Base-by-base conservation (phyloP, 1,139 yeast species). In the Protomyces arabidopsidicola region DNA sequence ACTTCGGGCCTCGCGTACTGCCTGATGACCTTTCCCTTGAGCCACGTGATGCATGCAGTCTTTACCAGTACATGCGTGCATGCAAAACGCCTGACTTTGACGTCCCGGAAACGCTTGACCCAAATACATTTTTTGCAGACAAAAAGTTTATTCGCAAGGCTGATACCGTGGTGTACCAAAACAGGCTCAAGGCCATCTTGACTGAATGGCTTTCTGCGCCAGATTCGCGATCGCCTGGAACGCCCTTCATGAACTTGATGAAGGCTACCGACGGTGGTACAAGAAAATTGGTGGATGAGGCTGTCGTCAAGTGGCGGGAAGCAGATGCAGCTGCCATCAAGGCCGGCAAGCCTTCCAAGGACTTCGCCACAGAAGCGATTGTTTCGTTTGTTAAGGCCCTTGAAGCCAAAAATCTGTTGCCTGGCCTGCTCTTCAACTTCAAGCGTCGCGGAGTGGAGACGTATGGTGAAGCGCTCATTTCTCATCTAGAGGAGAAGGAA, bases 191-290 rank as follows among this genome's bases (percentile, higher is more conserved):
- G 45, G 54, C 42, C 3, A 57, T 55, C 20, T 42, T 63, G 20
- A 55, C 62, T 16, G 60, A 60, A n/a, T 63, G 65, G 65, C 54
- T 60, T 10, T 57, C 63, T n/a, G 56, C 53, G 54, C 64, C 65
- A 5, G 60, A 63, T 34, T 60, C 65, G 16, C 53, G 60, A 27
- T 45, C 50, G 18, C 60, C 63, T 2, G 63, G 53, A 51, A 54
- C 64, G 39, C 65, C 65, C 2, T 59, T 63, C 48, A 60, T 57
- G 50, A 60, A 60, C n/a, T 52, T 63, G 55, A 58, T 63, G 60
- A 53, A 54, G 27, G 60, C 45, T 12, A 45, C 60, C 18, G 65
- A 63, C 24, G 48, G 22, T 18, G 48, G 48, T 18, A 42, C 48
- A 5, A 34, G 56, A 14, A 27, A 27, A 24, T 42, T 52, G 16